phyloP scores from a whole-genome alignment of 805 yeast species.

The Hanseniaspora singularis region DNA sequence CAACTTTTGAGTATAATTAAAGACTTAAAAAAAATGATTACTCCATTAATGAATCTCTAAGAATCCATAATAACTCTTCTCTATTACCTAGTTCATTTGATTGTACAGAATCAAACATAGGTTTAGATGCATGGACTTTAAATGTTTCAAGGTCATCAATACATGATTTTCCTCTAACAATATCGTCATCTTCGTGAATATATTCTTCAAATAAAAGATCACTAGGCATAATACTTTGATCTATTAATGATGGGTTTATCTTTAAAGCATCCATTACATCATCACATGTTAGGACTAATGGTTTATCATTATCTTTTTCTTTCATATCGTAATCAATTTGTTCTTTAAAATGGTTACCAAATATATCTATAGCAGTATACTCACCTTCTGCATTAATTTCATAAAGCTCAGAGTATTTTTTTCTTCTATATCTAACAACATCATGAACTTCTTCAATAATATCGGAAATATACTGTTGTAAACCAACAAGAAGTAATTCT shows the following conservation, averaged over 20 bases:
- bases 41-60: conserved; percentile 49
- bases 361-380: conserved; percentile 19
- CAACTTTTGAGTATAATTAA: not conserved
- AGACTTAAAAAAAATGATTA: conserved; percentile 16
- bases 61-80: conserved; percentile 60
- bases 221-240: conserved; percentile 51
- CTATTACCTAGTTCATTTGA: conserved; percentile 42
- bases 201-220: conserved; percentile 36
- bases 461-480: conserved; percentile 67
- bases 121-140: conserved; percentile 22
- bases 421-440: conserved; percentile 49
- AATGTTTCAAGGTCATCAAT: conserved; percentile 29
- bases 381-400: conserved; percentile 27
- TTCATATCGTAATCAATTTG: conserved; percentile 2
- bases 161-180: conserved; percentile 25
- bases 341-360: conserved; percentile 7
- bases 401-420: conserved; percentile 31
- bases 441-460: conserved; percentile 66
- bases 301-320: conserved; percentile 16
- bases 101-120: conserved; percentile 26
- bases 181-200: conserved; percentile 46
- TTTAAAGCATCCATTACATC: conserved; percentile 55
- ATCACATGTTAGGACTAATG: conserved; percentile 41
- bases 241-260: conserved; percentile 54
- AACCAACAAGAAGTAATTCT: conserved; percentile 67